Conservation (phyloP, 352 stramenopile genomes). For the Phytophthora pseudosyringae region DNA sequence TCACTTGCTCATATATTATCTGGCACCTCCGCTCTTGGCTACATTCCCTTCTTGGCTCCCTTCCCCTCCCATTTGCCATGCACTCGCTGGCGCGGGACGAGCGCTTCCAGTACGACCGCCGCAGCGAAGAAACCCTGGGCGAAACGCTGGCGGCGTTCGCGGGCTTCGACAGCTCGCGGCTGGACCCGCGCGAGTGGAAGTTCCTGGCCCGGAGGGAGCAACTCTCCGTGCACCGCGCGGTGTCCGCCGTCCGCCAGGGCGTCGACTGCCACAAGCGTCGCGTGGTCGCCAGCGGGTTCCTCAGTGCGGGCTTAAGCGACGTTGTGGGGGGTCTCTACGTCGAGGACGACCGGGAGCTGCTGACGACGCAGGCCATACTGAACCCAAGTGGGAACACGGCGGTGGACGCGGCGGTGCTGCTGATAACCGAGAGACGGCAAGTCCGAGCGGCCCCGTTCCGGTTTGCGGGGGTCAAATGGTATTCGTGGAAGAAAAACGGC, state of each 20-base stretch:
- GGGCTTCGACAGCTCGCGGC: slow-evolving; percentile 42
- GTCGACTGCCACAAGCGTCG: slow-evolving; percentile 30
- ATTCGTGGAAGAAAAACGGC: slow-evolving; percentile 38
- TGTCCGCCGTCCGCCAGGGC: slow-evolving; percentile 6
- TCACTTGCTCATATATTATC: slow-evolving; percentile 12
- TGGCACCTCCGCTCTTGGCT: slow-evolving; percentile 14
- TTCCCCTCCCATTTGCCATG: slow-evolving; percentile 2
- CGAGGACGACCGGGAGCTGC: slow-evolving; percentile 43
- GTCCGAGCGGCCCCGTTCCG: slow-evolving; percentile 48
- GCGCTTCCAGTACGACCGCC: slow-evolving; percentile 45
- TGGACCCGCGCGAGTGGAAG: slow-evolving; percentile 44
- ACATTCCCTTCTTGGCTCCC: slow-evolving; percentile 8
- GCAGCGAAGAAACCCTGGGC: slow-evolving; percentile 53
- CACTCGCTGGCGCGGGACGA: slow-evolving; percentile 45
- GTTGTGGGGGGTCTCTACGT: slow-evolving; percentile 51
- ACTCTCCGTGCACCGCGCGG: slow-evolving; percentile 42
- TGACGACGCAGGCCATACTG: slow-evolving; percentile 49
- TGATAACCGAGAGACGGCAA: slow-evolving; percentile 40
- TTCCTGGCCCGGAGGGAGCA: slow-evolving; percentile 45
- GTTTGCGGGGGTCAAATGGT: slow-evolving; percentile 69
- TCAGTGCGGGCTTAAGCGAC: slow-evolving; percentile 44
- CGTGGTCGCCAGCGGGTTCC: slow-evolving; percentile 51
- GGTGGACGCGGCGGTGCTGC: slow-evolving; percentile 48
- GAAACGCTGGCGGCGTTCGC: slow-evolving; percentile 54
- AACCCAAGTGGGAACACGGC: slow-evolving; percentile 29